phyloP scores from a whole-genome alignment of 2,329 filamentous ascomycete genomes.

The Pezicula radicicola region DNA sequence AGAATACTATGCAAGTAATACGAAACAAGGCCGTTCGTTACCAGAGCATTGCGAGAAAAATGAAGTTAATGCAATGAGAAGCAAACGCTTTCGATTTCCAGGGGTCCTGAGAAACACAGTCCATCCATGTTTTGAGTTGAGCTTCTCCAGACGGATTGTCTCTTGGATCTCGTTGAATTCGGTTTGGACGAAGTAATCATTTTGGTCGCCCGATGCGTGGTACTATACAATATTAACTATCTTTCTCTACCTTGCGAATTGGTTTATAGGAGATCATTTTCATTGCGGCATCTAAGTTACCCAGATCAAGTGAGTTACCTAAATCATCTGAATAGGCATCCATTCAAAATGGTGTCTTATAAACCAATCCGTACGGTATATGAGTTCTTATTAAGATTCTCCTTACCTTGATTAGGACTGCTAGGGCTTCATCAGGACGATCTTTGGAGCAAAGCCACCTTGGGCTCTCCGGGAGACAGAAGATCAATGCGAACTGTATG shows the following conservation, averaged over 20 bases:
- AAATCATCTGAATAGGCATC: no score
- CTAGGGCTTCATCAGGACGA: slow-evolving; percentile 26
- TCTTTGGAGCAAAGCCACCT: slow-evolving; percentile 31
- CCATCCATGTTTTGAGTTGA: slow-evolving; percentile 39
- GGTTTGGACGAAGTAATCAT: slow-evolving; percentile 30
- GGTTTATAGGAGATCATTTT: no score
- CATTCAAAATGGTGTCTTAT: no score
- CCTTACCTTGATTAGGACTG: slow-evolving; percentile 22
- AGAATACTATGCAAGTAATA: slow-evolving; percentile 22
- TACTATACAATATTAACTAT: slow-evolving; percentile 10
- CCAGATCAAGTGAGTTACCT: no score
- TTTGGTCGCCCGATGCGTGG: slow-evolving; percentile 29
- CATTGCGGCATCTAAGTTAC: no score
- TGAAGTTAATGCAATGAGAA: slow-evolving; percentile 45
- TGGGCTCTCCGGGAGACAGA: slow-evolving; percentile 30
- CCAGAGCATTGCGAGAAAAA: slow-evolving; percentile 53
- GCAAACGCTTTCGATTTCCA: slow-evolving; percentile 48
- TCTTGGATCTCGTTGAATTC: slow-evolving; percentile 38
- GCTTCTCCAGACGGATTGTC: slow-evolving; percentile 36
- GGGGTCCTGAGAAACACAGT: slow-evolving; percentile 40
- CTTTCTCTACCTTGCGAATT: no score
- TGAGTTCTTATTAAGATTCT: not conserved
- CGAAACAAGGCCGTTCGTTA: slow-evolving; percentile 44
- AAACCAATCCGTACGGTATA: not conserved
- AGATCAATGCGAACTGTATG: slow-evolving; percentile 19